Percentiles rank a stretch among this genome's conserved stretches.
These are phyloP conservation scores for Parathielavia appendiculata DNA, from an alignment of 495 filamentous ascomycete species.

Conservation along the genomic window DNA sequence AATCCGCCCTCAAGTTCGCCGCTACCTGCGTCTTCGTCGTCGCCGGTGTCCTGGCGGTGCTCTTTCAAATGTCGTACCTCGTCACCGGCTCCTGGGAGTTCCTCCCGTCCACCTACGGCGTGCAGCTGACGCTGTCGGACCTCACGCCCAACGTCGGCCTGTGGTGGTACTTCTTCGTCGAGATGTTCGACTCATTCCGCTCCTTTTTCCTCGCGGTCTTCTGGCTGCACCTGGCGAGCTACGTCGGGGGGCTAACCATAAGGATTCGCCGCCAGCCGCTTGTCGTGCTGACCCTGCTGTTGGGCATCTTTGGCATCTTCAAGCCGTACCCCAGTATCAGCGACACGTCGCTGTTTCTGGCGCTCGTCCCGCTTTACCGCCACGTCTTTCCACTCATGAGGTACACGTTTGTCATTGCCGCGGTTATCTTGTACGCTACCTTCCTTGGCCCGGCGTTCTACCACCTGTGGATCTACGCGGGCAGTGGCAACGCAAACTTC, in stretches of 20 bases:
- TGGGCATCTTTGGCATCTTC: conserved; percentile 88
- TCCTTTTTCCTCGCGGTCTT: conserved; percentile 97
- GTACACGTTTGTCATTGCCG: conserved; percentile 80
- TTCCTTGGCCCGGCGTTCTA: conserved; percentile 94
- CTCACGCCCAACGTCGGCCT: conserved; percentile 91
- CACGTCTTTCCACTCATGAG: conserved; percentile 95
- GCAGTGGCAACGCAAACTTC: conserved; percentile 97
- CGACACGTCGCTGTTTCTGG: conserved; percentile 78
- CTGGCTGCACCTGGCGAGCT: conserved; percentile 88
- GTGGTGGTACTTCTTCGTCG: conserved; percentile 99
- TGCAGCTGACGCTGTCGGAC: conserved; percentile 85
- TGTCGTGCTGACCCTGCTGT: conserved; percentile 71
- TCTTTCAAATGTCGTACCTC: conserved; percentile 67
- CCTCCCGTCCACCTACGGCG: conserved; percentile 80
- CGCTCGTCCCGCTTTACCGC: conserved; percentile 76
- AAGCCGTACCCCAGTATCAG: conserved; percentile 93
- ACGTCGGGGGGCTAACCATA: conserved; percentile 77
- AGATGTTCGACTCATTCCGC: conserved; percentile 98
- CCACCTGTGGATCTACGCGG: conserved; percentile 96
- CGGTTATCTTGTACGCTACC: conserved; percentile 77
- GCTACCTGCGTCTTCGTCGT: conserved; percentile 47
- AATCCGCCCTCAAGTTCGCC: conserved; percentile 44
- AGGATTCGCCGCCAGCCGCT: conserved; percentile 78
- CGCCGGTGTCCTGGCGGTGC: conserved; percentile 40
- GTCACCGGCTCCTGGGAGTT: conserved; percentile 84